These are phyloP conservation scores for Lentinula aciculospora DNA, from an alignment of 768 basidiomycete species.

Conservation along the genomic window DNA sequence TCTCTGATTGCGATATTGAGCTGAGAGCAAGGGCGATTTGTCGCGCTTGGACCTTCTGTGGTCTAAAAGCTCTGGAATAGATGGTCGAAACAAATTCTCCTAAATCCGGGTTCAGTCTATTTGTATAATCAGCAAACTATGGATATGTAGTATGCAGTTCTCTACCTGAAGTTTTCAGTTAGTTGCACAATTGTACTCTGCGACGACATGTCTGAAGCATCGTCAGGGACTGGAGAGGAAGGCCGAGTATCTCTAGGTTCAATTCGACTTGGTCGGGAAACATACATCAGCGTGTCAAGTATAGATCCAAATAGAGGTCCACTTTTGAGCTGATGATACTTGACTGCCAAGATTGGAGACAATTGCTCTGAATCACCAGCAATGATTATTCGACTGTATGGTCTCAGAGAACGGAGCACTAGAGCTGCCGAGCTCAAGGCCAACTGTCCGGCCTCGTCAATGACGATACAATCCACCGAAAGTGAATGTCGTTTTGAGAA, in stretches of 20 bases:
- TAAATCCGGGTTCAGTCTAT: slow-evolving; percentile 44
- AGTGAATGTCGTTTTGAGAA: slow-evolving; percentile 35
- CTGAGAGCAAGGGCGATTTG: slow-evolving; percentile 30
- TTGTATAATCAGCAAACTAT: not conserved
- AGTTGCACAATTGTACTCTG: slow-evolving; percentile 40
- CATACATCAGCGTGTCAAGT: slow-evolving; percentile 39
- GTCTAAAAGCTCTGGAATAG: slow-evolving; percentile 41
- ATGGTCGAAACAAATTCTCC: slow-evolving; percentile 51
- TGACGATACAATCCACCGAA: slow-evolving; percentile 36
- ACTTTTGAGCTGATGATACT: slow-evolving; percentile 36
- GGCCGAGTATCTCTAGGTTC: slow-evolving; percentile 14
- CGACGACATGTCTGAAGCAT: slow-evolving; percentile 17
- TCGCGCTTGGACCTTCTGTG: slow-evolving; percentile 39
- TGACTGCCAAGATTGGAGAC: slow-evolving; percentile 41
- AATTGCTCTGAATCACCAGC: slow-evolving; percentile 50
- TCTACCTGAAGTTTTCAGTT: slow-evolving; percentile 45
- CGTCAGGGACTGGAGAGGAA: slow-evolving; percentile 12
- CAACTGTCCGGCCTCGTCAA: slow-evolving; percentile 50
- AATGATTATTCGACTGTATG: slow-evolving; percentile 35
- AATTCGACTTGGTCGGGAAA: slow-evolving; percentile 10
- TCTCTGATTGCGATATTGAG: slow-evolving; percentile 13
- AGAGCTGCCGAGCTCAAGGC: slow-evolving; percentile 39
- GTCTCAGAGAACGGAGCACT: slow-evolving; percentile 34
- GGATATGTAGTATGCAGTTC: not conserved
- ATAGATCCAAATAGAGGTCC: slow-evolving; percentile 41